Conservation (phyloP, 768 basidiomycete genomes). For the Porpolomopsis calyptriformis region DNA sequence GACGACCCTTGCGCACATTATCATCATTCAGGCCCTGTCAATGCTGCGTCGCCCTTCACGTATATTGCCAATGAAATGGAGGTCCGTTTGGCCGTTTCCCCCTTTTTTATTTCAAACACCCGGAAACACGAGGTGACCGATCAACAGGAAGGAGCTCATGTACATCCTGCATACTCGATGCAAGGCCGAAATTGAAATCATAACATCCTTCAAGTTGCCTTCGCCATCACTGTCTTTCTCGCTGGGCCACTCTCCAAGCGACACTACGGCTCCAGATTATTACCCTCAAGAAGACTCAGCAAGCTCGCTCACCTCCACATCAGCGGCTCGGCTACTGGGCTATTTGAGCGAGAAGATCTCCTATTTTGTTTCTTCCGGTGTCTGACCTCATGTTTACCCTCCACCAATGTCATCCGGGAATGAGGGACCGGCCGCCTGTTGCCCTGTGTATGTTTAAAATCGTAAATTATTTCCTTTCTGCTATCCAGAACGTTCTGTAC, state of each 20-base stretch:
- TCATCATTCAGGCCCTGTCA: slow-evolving; percentile 39
- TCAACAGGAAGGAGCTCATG: slow-evolving; percentile 62
- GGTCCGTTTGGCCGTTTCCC: slow-evolving; percentile 31
- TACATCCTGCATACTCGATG: slow-evolving; percentile 71
- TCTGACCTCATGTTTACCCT: too few species aligned
- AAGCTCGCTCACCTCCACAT: background rate
- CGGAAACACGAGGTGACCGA: slow-evolving; percentile 3
- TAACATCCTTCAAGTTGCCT: slow-evolving; percentile 20
- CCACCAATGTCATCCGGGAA: too few species aligned
- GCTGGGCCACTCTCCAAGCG: background rate
- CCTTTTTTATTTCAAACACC: slow-evolving; percentile 1
- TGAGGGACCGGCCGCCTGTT: too few species aligned
- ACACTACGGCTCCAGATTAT: background rate
- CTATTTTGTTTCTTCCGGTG: background rate
- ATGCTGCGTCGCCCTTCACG: slow-evolving; percentile 41
- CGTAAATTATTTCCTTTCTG: too few species aligned
- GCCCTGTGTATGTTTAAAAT: too few species aligned
- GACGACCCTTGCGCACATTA: background rate
- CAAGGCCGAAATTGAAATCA: slow-evolving; percentile 88
- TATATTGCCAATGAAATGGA: slow-evolving; percentile 54
- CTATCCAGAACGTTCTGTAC: too few species aligned
- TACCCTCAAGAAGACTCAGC: background rate
- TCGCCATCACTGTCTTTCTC: background rate
- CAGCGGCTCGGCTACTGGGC: background rate
- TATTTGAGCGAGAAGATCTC: slow-evolving; percentile 1